Percentiles rank a stretch among this genome's conserved stretches.
These are phyloP conservation scores for Cladophialophora bantiana DNA, from an alignment of 2,329 filamentous ascomycete species.

Conservation along the genomic window DNA sequence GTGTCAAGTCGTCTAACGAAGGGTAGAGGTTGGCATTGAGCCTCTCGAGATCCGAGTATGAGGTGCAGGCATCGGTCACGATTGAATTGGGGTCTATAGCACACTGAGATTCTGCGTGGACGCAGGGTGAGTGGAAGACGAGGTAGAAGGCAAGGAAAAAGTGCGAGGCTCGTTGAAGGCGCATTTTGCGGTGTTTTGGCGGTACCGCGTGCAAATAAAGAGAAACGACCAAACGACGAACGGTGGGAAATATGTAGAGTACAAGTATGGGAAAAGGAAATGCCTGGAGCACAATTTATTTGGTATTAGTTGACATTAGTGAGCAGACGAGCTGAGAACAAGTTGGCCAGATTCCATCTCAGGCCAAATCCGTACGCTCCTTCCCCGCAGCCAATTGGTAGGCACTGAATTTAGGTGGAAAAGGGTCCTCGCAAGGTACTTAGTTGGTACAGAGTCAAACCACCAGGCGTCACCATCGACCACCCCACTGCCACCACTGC, in stretches of 20 bases:
- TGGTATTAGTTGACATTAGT: slow-evolving; percentile 3
- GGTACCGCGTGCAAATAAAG: background rate
- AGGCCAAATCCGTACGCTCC: background rate
- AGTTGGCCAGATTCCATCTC: background rate
- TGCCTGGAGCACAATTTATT: background rate
- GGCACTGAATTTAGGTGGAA: background rate
- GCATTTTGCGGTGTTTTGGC: slow-evolving; percentile 23
- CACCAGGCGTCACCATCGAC: too few relatives aligned
- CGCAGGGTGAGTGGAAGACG: slow-evolving; percentile 30
- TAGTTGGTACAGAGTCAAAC: too few relatives aligned
- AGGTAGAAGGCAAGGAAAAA: slow-evolving; percentile 38
- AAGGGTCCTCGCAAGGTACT: too few relatives aligned
- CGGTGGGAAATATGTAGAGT: background rate
- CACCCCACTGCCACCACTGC: too few relatives aligned
- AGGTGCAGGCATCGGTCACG: slow-evolving; percentile 92
- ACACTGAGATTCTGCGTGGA: slow-evolving; percentile 36
- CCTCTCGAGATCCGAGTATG: slow-evolving; percentile 85
- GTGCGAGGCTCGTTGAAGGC: slow-evolving; percentile 30
- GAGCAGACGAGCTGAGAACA: slow-evolving; percentile 2
- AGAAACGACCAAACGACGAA: background rate
- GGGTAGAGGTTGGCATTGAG: slow-evolving; percentile 81
- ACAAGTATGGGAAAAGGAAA: background rate
- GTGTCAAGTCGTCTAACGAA: slow-evolving; percentile 78
- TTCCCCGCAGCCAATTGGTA: background rate
- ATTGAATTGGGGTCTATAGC: slow-evolving; percentile 81